These are phyloP conservation scores for Pontederia paniculata DNA, from an alignment of 176 grass and related monocot genomes.

Conservation along the genomic window DNA sequence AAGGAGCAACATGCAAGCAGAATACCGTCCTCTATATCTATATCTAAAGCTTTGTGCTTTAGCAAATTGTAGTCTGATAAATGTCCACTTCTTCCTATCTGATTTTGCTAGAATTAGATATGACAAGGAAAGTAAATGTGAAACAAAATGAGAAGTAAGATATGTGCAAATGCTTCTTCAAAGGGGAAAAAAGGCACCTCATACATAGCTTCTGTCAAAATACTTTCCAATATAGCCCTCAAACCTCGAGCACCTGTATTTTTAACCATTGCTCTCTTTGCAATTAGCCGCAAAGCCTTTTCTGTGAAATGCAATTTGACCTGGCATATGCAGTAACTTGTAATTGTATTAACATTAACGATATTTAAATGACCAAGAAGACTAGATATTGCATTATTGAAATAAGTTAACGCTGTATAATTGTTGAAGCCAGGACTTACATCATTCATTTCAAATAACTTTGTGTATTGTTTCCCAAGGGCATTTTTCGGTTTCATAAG, in stretches of 20 bases:
- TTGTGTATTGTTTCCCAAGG: conserved; percentile 49
- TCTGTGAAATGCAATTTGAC: conserved; percentile 59
- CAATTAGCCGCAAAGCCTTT: conserved; percentile 44
- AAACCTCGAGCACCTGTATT: conserved; percentile 59
- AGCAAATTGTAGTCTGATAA: no score
- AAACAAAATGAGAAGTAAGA: not conserved
- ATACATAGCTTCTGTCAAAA: conserved; percentile 66
- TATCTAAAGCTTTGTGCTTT: no score
- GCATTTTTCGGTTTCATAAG: conserved; percentile 59
- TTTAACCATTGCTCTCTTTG: conserved; percentile 52
- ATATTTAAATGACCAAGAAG: not conserved
- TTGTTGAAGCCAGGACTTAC: conserved; percentile 18
- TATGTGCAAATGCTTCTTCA: not conserved
- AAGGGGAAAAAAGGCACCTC: conserved; percentile 29
- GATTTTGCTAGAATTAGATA: no score
- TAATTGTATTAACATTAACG: conserved; percentile 2
- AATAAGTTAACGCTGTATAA: not conserved
- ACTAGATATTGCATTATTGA: not conserved
- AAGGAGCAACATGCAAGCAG: no score
- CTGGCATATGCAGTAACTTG: conserved; percentile 21
- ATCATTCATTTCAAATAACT: conserved; percentile 71
- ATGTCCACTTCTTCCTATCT: no score
- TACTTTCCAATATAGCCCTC: conserved; percentile 53
- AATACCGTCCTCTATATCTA: no score
- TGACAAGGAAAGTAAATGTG: not conserved